phyloP scores from a whole-genome alignment of 1,284 basidiomycete genomes.

The Cystobasidium pallidum region DNA sequence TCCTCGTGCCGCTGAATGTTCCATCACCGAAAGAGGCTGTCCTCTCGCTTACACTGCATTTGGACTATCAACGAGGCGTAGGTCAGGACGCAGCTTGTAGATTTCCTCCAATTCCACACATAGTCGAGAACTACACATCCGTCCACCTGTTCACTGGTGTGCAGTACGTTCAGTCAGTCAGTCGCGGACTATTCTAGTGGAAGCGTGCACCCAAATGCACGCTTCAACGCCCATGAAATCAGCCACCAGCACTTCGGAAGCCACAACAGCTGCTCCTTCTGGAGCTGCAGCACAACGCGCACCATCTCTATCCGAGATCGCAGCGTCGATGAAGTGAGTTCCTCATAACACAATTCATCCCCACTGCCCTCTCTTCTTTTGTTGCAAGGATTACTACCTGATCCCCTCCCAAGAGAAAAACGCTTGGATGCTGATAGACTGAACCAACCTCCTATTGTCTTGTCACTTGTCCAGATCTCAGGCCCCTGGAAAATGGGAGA shows the following conservation, averaged over 20 bases:
- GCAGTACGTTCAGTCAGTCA: not conserved
- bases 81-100: too few species aligned
- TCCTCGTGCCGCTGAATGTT: not conserved
- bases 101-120: not conserved
- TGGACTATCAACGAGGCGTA: not conserved
- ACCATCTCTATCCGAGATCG: constrained; percentile 32
- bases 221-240: not conserved
- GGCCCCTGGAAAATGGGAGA: constrained; percentile 34
- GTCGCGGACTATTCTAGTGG: not conserved
- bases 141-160: not conserved
- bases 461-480: constrained; percentile 2
- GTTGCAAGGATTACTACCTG: too few species aligned
- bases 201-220: not conserved
- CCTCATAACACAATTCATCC: too few species aligned
- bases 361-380: too few species aligned
- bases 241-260: not conserved
- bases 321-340: constrained; percentile 17
- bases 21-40: constrained; percentile 6
- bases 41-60: not conserved
- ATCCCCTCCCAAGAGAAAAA: too few species aligned
- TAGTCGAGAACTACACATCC: too few species aligned
- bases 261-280: not conserved
- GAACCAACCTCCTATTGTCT: too few species aligned
- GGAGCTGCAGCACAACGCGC: constrained; percentile 1
- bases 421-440: not conserved